Base-by-base conservation (phyloP, 2,329 filamentous ascomycete genomes). In the Alternaria triticimaculans region DNA sequence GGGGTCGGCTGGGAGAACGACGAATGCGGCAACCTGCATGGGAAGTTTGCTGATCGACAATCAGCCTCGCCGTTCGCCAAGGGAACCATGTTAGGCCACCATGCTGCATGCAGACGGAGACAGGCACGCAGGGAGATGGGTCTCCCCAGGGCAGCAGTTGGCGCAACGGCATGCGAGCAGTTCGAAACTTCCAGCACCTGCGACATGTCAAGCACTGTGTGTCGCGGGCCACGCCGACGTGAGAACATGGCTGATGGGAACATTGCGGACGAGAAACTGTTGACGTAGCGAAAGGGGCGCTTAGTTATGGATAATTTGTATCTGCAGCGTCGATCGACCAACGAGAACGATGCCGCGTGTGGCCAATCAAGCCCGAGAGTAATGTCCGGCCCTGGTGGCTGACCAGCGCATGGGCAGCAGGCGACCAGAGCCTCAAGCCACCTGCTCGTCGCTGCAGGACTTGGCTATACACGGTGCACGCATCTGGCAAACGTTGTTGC, bases 361-460 rank as follows among this genome's bases (percentile, higher is more conserved):
- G 30, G 50, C 70, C 66, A 71, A 72, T 69, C 60, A 72, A 20
- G 20, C 12, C 12, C 44, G 55, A 58, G 18, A 48, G 53, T 65
- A 65, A 65, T 67, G 61, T 65, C 64, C 60, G 59, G 66, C 54
- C 64, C 58, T 71, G 63, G 65, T 44, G 30, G 54, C 69, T 72
- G 66, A 54, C 65, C 55, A 65, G 67, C 66, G 73, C 73, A 72
- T 63, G 58, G 73, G 53, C 73, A 70, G 61, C 55, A 58, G 54
- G 66, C 58, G 70, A 69, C 60, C 70, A 68, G 61, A 62, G 70
- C 70, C 67, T 64, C 66, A 50, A 66, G 55, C 61, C 46, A 49
- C 46, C 51, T 54, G 61, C 60, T 62, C 63, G 60, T 28, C 53
- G 55, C 61, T 57, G 61, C 58, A 62, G 59, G 53, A 41, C 65